These are phyloP conservation scores for Didymella keratinophila DNA, from an alignment of 2,329 filamentous ascomycete species.

Conservation along the genomic window DNA sequence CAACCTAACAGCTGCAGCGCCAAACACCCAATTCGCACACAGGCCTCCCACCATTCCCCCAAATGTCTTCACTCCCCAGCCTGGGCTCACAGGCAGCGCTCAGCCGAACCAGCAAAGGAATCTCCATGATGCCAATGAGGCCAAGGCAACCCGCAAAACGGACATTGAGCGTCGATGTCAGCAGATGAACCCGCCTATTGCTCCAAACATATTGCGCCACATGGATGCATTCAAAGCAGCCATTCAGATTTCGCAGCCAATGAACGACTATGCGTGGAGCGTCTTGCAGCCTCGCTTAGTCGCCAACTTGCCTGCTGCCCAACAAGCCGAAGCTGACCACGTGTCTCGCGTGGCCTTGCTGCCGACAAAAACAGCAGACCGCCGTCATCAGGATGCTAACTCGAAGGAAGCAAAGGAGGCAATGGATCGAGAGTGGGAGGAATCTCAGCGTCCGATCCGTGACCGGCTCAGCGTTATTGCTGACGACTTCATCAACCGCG, in stretches of 20 bases:
- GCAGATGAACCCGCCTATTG: slow-evolving; percentile 71
- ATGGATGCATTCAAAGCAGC: slow-evolving; percentile 79
- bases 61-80: slow-evolving; percentile 44
- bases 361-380: slow-evolving; percentile 58
- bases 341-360: slow-evolving; percentile 57
- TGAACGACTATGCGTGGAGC: slow-evolving; percentile 75
- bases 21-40: slow-evolving; percentile 38
- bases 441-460: slow-evolving; percentile 71
- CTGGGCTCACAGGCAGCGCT: slow-evolving; percentile 30
- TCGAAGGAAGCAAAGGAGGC: slow-evolving; percentile 64
- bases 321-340: slow-evolving; percentile 61
- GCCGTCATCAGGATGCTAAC: slow-evolving; percentile 58
- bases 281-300: slow-evolving; percentile 72
- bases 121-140: slow-evolving; percentile 67
- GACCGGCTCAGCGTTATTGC: slow-evolving; percentile 71
- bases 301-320: slow-evolving; percentile 70
- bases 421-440: slow-evolving; percentile 74
- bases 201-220: slow-evolving; percentile 67
- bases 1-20: slow-evolving; percentile 45
- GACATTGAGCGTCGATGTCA: slow-evolving; percentile 77
- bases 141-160: slow-evolving; percentile 68
- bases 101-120: slow-evolving; percentile 58
- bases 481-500: slow-evolving; percentile 71
- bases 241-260: slow-evolving; percentile 70
- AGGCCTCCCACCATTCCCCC: slow-evolving; percentile 47